Conservation (phyloP, 1,284 basidiomycete species). For the Xerocomus cyaneibrunnescens region DNA sequence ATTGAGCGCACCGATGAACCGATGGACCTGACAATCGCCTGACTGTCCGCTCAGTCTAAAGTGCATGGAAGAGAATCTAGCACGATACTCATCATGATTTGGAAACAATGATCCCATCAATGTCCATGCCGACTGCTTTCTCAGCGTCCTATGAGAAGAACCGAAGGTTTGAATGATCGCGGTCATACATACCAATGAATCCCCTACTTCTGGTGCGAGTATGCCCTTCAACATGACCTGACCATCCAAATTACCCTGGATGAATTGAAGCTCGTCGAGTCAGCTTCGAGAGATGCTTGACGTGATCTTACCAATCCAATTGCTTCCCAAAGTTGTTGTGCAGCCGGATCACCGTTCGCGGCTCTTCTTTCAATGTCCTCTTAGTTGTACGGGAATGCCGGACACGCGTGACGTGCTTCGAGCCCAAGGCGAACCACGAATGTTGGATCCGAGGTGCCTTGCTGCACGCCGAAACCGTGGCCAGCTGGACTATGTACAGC, state of each 20-base stretch:
- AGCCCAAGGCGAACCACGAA: slow-evolving; percentile 58
- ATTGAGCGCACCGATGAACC: slow-evolving; percentile 72
- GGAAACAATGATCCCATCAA: slow-evolving; percentile 78
- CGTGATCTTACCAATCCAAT: slow-evolving; percentile 58
- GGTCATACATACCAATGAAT: background rate
- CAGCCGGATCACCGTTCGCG: slow-evolving; percentile 47
- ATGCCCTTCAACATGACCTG: slow-evolving; percentile 73
- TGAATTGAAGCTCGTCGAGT: slow-evolving; percentile 63
- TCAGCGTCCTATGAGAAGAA: slow-evolving; percentile 70
- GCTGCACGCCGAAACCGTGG: slow-evolving; percentile 49
- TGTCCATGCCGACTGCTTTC: slow-evolving; percentile 62
- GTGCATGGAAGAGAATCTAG: too few relatives aligned
- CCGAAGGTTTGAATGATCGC: too few relatives aligned
- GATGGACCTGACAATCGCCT: slow-evolving; percentile 84
- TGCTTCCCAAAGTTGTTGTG: slow-evolving; percentile 46
- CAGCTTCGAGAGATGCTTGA: slow-evolving; percentile 60
- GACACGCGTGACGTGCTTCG: slow-evolving; percentile 43
- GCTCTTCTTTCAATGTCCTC: slow-evolving; percentile 41
- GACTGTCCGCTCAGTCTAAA: background rate
- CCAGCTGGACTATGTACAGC: slow-evolving; percentile 47
- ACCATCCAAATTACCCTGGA: slow-evolving; percentile 68
- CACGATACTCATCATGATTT: slow-evolving; percentile 61
- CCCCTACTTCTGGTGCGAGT: slow-evolving; percentile 43
- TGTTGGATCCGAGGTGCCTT: slow-evolving; percentile 63
- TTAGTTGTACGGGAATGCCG: slow-evolving; percentile 56